Evolutionary conservation across 352 stramenopile species (phyloP).

Genomic region (Phytophthora pinifolia): DNA sequence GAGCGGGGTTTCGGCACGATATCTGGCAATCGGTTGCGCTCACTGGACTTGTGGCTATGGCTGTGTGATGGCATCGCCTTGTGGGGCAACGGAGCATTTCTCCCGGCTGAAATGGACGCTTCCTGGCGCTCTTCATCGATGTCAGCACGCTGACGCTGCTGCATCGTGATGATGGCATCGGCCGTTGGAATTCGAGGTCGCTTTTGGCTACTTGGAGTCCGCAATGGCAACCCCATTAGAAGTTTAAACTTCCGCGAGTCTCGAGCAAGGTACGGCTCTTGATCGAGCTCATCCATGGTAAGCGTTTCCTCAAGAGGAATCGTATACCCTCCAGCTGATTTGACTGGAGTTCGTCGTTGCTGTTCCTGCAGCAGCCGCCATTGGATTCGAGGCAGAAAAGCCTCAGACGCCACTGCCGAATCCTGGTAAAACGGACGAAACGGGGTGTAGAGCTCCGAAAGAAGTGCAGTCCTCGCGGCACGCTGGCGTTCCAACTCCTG

Average conservation of each 20-base stretch:
- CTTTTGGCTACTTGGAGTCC: conserved; percentile 31
- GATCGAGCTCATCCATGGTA: conserved; percentile 44
- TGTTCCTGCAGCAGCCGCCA: conserved; percentile 34
- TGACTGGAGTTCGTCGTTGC: conserved; percentile 20
- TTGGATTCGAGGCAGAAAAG: conserved; percentile 52
- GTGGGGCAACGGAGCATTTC: conserved; percentile 4
- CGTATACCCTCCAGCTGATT: conserved; percentile 29
- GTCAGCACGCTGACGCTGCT: conserved; percentile 27
- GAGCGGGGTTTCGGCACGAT: conserved; percentile 15
- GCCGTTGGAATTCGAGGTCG: conserved; percentile 41
- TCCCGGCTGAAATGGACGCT: conserved; percentile 1
- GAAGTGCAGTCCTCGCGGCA: conserved; percentile 25
- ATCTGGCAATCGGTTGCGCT: conserved; percentile 21
- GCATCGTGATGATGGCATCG: conserved; percentile 37
- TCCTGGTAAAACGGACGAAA: conserved; percentile 55
- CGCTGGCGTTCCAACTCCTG: conserved; percentile 30
- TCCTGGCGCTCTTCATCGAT: conserved; percentile 31
- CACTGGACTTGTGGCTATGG: conserved; percentile 9
- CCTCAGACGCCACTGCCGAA: conserved; percentile 41
- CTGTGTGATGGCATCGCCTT: conserved; percentile 8
- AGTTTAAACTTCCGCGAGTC: conserved; percentile 59
- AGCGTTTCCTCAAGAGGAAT: conserved; percentile 43
- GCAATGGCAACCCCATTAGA: conserved; percentile 48
- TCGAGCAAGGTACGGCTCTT: conserved; percentile 49
- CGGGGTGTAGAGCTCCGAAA: conserved; percentile 57